Evolutionary conservation across 78 protist species (phyloP).

Genomic region (Dictyostelium citrinum): DNA sequence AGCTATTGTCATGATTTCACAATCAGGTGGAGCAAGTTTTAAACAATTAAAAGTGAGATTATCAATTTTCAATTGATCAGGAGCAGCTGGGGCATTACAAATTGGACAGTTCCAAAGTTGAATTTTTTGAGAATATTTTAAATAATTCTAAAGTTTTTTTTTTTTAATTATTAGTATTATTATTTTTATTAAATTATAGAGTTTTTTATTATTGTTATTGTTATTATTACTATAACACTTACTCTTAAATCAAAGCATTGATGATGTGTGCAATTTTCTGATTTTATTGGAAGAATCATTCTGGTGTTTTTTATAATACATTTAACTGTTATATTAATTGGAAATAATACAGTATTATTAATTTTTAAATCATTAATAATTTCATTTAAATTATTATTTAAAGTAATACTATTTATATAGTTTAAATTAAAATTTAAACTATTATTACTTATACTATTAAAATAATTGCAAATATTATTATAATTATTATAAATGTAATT

Average conservation of each 20-base stretch:
- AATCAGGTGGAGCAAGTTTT: background rate
- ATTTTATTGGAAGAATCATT: background rate
- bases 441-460: too few species aligned
- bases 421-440: too few species aligned
- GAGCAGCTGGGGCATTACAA: background rate
- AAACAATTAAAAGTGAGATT: background rate
- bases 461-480: too few species aligned
- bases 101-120: background rate
- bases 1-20: background rate
- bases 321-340: background rate
- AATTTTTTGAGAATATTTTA: background rate
- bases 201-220: too few species aligned
- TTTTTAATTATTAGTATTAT: too few species aligned
- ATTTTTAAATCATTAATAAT: too few species aligned
- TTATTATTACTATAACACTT: background rate
- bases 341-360: background rate
- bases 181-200: too few species aligned
- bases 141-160: background rate
- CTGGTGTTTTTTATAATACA: background rate
- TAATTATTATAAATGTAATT: too few species aligned
- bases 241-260: background rate
- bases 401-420: too few species aligned
- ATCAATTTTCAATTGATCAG: background rate
- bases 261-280: background rate
- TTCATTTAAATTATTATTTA: too few species aligned